phyloP scores from a whole-genome alignment of 2,329 filamentous ascomycete species.

The Juglanconis sp. region DNA sequence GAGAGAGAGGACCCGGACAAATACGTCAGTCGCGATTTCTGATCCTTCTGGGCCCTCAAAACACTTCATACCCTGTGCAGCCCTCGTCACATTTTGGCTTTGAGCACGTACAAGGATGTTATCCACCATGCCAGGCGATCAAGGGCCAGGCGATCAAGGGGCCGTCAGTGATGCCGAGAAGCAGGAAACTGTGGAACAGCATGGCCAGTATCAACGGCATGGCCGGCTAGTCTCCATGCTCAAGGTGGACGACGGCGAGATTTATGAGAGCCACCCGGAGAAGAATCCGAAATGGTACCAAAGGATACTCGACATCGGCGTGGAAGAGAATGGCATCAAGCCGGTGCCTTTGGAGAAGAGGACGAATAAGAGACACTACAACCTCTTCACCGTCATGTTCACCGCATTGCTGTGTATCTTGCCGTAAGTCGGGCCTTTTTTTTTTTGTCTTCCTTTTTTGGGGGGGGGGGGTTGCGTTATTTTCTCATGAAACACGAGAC shows the following conservation, averaged over 20 bases:
- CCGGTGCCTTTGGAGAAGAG: slow-evolving; percentile 54
- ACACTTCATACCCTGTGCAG: background rate
- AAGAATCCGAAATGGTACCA: slow-evolving; percentile 39
- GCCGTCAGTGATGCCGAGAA: slow-evolving; percentile 21
- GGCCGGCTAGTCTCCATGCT: slow-evolving; percentile 25
- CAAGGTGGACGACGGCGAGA: slow-evolving; percentile 30
- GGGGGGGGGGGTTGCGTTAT: no score
- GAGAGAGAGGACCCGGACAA: background rate
- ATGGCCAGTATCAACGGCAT: slow-evolving; percentile 13
- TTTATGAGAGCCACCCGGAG: slow-evolving; percentile 28
- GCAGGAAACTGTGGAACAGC: slow-evolving; percentile 2
- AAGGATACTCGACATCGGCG: slow-evolving; percentile 39
- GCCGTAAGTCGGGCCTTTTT: slow-evolving; percentile 42
- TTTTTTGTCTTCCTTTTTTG: background rate
- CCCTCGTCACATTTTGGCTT: background rate
- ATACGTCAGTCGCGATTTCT: background rate
- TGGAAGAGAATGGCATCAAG: slow-evolving; percentile 53
- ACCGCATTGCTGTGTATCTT: slow-evolving; percentile 55
- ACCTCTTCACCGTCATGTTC: slow-evolving; percentile 60
- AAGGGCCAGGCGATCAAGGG: background rate
- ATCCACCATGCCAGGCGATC: background rate
- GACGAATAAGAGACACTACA: slow-evolving; percentile 49
- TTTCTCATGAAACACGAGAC: background rate
- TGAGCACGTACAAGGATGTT: slow-evolving; percentile 7
- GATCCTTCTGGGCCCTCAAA: background rate